Conservation (phyloP, 164 flowering plant species). For the Aristolochia fimbriata region DNA sequence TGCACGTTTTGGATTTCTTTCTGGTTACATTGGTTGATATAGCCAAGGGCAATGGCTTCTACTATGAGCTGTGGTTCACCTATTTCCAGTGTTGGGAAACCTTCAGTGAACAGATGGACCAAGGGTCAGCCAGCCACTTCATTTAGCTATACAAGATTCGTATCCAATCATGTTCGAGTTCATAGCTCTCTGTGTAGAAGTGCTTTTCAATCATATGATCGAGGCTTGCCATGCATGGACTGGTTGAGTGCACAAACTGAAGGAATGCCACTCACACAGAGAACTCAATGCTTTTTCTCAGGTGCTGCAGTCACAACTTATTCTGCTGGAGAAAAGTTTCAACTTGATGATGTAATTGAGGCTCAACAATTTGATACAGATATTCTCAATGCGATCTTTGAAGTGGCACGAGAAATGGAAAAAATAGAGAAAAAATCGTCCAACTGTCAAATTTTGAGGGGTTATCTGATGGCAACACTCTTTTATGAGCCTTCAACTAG, state of each 20-base stretch:
- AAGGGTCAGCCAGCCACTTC: too few species aligned
- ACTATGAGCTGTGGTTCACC: too few species aligned
- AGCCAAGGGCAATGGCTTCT: too few species aligned
- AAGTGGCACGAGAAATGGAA: conserved; percentile 91
- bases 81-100: too few species aligned
- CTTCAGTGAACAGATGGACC: too few species aligned
- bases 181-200: too few species aligned
- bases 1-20: too few species aligned
- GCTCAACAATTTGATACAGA: conserved; percentile 91
- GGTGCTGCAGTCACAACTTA: conserved; percentile 17
- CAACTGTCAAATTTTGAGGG: conserved; percentile 65
- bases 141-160: too few species aligned
- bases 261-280: conserved; percentile 9
- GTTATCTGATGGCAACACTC: conserved; percentile 90
- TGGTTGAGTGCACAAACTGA: not conserved
- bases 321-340: conserved; percentile 57
- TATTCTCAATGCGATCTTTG: conserved; percentile 63
- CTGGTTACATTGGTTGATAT: too few species aligned
- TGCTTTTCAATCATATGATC: too few species aligned
- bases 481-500: conserved; percentile 99
- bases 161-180: too few species aligned
- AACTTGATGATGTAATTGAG: conserved; percentile 83
- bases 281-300: conserved; percentile 25
- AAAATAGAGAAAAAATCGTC: conserved; percentile 60
- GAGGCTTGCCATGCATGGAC: too few species aligned